phyloP scores from a whole-genome alignment of 1,284 basidiomycete species.

The Bondarzewia mesenterica region DNA sequence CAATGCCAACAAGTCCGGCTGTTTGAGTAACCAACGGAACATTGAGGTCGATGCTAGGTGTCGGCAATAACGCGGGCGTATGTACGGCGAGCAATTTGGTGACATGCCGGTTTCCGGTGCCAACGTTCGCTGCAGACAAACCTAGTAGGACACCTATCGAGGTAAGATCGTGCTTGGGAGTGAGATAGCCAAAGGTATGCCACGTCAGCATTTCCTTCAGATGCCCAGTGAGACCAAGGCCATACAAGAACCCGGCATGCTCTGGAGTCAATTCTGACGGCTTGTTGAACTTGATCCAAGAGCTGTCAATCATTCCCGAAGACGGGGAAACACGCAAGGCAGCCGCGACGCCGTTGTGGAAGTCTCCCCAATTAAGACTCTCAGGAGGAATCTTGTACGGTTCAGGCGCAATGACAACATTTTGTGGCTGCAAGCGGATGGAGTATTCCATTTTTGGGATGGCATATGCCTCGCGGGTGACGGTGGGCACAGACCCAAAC shows the following conservation, averaged over 20 bases:
- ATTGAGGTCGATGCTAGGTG: slow-evolving; percentile 82
- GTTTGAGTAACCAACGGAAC: slow-evolving; percentile 87
- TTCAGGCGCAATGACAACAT: slow-evolving; percentile 56
- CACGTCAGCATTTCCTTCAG: slow-evolving; percentile 83
- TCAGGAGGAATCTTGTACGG: slow-evolving; percentile 60
- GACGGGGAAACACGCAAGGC: slow-evolving; percentile 77
- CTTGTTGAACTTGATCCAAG: slow-evolving; percentile 92
- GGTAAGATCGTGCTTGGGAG: slow-evolving; percentile 91
- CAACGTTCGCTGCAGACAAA: slow-evolving; percentile 86
- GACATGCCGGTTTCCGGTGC: slow-evolving; percentile 79
- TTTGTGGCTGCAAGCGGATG: slow-evolving; percentile 66
- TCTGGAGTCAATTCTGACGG: slow-evolving; percentile 81
- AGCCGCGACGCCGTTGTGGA: slow-evolving; percentile 95
- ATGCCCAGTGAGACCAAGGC: slow-evolving; percentile 88
- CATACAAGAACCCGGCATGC: slow-evolving; percentile 93
- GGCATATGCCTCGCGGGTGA: slow-evolving; percentile 68
- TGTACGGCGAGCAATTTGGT: slow-evolving; percentile 91
- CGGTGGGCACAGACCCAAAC: slow-evolving; percentile 66
- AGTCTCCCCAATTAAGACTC: slow-evolving; percentile 85
- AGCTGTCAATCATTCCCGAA: slow-evolving; percentile 76
- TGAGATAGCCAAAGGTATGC: slow-evolving; percentile 87
- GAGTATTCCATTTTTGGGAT: slow-evolving; percentile 79
- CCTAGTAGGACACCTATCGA: slow-evolving; percentile 92
- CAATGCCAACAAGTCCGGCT: slow-evolving; percentile 83
- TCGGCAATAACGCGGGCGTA: slow-evolving; percentile 85